A percentile compares a stretch with the other conserved stretches of the same genome.
These are phyloP conservation scores for Penicillium bialowiezense DNA, from an alignment of 495 filamentous ascomycete species.

Conservation along the genomic window DNA sequence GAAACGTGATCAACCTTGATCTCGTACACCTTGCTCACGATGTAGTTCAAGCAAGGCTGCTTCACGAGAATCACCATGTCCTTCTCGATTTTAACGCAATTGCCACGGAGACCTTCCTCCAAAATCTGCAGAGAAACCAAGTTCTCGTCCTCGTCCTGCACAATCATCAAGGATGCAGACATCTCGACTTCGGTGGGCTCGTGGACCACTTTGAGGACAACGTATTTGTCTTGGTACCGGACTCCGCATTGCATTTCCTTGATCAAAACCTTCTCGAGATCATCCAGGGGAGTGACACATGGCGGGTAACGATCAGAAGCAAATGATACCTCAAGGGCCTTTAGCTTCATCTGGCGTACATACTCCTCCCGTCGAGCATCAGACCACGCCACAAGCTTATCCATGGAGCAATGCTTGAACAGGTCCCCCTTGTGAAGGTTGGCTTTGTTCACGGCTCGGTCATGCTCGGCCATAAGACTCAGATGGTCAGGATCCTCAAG, in stretches of 20 bases:
- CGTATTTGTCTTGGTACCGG: conserved; percentile 13
- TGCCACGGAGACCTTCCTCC: conserved; percentile 24
- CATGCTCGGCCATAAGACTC: background rate
- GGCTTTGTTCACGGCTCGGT: background rate
- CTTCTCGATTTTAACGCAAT: conserved; percentile 13
- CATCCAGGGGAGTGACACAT: conserved; percentile 9
- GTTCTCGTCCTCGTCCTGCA: conserved; percentile 47
- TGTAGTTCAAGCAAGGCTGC: conserved; percentile 48
- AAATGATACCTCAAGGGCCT: background rate
- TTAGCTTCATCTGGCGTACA: too few relatives aligned
- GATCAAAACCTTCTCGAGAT: conserved; percentile 18
- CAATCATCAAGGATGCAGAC: conserved; percentile 39
- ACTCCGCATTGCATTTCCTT: conserved; percentile 39
- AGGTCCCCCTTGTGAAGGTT: background rate
- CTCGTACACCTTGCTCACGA: conserved; percentile 28
- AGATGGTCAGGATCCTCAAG: background rate
- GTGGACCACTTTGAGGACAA: too few relatives aligned
- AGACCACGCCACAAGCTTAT: background rate
- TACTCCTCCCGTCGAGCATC: background rate
- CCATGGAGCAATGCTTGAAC: background rate
- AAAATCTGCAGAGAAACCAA: conserved; percentile 45
- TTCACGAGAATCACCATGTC: conserved; percentile 44
- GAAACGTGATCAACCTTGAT: conserved; percentile 51
- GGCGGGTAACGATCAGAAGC: conserved; percentile 1
- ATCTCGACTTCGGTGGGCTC: conserved; percentile 34